Evolutionary conservation across 331 rosid genomes (phyloP).

Genomic region (Malus hybrid): DNA sequence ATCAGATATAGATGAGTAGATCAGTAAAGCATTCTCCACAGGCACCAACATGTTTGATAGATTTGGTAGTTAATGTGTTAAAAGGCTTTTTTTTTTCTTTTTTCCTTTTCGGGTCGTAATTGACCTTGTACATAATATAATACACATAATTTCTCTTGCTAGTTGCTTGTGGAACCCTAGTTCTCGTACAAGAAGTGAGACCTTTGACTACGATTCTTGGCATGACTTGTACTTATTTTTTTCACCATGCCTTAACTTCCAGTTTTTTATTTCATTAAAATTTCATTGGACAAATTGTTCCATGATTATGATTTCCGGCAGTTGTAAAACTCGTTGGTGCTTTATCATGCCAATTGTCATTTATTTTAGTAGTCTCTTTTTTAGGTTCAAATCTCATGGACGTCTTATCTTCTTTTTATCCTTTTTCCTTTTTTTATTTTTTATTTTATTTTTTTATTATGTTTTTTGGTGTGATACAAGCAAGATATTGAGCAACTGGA

Average conservation of each 20-base stretch:
- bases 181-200: neutral
- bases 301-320: no score
- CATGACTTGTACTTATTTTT: neutral
- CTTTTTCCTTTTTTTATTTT: no score
- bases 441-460: no score
- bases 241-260: neutral
- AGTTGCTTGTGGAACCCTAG: neutral
- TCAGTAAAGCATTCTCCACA: neutral
- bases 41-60: neutral
- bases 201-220: neutral
- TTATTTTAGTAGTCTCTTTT: no score
- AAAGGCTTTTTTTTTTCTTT: neutral
- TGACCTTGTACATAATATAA: constrained; percentile 1
- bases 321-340: no score
- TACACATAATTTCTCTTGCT: neutral
- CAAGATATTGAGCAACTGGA: no score
- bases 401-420: no score
- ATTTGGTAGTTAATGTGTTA: neutral
- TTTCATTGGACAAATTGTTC: no score
- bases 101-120: neutral
- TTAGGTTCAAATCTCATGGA: no score
- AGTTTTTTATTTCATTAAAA: no score
- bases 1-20: constrained; percentile 32
- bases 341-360: no score
- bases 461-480: no score